Evolutionary conservation across 176 grass and related monocot genomes (phyloP), one percentile per base, ranked within the genome.

Genomic region (Raddia guianensis): DNA sequence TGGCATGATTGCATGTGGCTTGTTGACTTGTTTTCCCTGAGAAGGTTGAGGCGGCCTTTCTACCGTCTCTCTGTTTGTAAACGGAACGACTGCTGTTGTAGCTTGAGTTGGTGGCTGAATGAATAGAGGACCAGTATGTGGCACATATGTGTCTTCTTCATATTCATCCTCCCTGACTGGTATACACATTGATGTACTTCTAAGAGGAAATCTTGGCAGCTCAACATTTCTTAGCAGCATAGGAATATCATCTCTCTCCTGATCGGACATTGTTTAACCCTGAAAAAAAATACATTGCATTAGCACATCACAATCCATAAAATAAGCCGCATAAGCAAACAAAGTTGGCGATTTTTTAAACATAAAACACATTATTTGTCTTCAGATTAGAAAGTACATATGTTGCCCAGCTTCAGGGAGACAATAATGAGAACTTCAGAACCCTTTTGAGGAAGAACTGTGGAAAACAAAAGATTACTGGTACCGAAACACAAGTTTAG

Each of bases 101-200:
- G 66, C 65, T 55, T 95, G 92, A 2, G 73, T 35, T 73, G 86
- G 35, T 9, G 78, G 63, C 57, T 86, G 90, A 49, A 66, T 72
- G 34, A 73, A 82, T 14, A 98, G 80, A 83, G 95, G 92, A 19
- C 90, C 90, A 19, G 95, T 98, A 67, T 83, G 90, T 57, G 86
- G 59, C 9, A 95, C 70, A 65, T 86, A 91, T 3, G 86, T 54
- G 49, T 90, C 86, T 80, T 89, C 83, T 73, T 72, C 75, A 40
- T 88, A 88, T 51, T 63, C 89, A 70, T 68, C 82, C 7, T 87
- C 91, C 74, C 89, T 86, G 2, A 90, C 56, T 18, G 88, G 95
- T 84, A 98, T 82, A 44, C 90, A 91, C 95, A 98, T 93, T 27
- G 95, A 98, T 27, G 81, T 89, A 75, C 95, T 98, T 83, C 95